phyloP scores from a whole-genome alignment of 2,329 filamentous ascomycete genomes.

The Trichoderma sp. region DNA sequence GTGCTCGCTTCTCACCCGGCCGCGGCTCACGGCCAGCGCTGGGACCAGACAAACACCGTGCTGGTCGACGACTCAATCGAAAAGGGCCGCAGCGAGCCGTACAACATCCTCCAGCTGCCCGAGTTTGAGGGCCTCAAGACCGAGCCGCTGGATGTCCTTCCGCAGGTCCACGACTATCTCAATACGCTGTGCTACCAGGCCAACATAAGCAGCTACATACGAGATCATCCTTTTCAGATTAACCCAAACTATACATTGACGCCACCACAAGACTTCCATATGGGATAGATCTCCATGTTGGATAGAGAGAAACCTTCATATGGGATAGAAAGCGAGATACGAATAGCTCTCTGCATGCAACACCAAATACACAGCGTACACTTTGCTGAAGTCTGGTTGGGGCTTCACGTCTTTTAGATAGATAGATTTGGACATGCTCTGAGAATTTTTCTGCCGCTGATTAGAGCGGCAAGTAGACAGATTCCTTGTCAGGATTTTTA shows the following conservation, averaged over 20 bases:
- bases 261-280: neutral
- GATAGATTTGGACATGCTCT: conserved; percentile 1
- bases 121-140: conserved; percentile 64
- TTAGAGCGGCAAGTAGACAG: neutral
- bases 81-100: conserved; percentile 82
- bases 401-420: neutral
- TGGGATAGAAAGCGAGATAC: neutral
- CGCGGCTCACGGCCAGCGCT: conserved; percentile 50
- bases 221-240: conserved; percentile 53
- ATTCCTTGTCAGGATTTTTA: neutral
- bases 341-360: neutral
- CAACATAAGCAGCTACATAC: conserved; percentile 67
- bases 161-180: conserved; percentile 65
- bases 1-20: conserved; percentile 53
- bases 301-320: neutral
- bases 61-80: conserved; percentile 83
- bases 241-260: conserved; percentile 36
- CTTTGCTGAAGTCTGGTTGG: neutral
- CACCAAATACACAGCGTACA: neutral
- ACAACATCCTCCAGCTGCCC: conserved; percentile 79
- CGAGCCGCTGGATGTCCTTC: conserved; percentile 53
- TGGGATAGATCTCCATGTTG: neutral
- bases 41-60: conserved; percentile 85
- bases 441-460: neutral
- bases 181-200: conserved; percentile 57